Conservation (phyloP, 2,329 filamentous ascomycete species). For the Cladosporium sp. region DNA sequence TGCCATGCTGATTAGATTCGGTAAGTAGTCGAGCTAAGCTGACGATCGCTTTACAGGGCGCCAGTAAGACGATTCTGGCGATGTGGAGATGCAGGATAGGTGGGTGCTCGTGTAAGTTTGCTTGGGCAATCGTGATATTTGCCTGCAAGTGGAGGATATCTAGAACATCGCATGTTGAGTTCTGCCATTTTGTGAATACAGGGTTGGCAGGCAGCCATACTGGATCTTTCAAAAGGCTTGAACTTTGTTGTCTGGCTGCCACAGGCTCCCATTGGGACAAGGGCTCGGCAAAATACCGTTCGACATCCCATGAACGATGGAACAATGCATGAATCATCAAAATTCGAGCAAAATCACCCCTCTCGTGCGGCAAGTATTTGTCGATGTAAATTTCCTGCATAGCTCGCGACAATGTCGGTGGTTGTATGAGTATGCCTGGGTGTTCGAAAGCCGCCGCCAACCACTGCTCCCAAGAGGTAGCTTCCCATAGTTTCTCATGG, state of each 20-base stretch:
- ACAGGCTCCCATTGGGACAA: slow-evolving; percentile 37
- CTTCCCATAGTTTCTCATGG: slow-evolving; percentile 25
- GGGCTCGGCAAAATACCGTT: slow-evolving; percentile 41
- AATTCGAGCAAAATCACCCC: slow-evolving; percentile 47
- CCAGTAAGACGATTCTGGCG: slow-evolving; percentile 50
- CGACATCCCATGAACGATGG: slow-evolving; percentile 47
- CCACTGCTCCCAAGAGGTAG: not conserved
- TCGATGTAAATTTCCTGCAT: slow-evolving; percentile 47
- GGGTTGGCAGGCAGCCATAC: slow-evolving; percentile 47
- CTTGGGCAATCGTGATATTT: slow-evolving; percentile 48
- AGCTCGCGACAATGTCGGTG: slow-evolving; percentile 33
- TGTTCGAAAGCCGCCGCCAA: not conserved
- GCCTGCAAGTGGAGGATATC: slow-evolving; percentile 58
- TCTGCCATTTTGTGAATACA: slow-evolving; percentile 47
- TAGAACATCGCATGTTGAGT: slow-evolving; percentile 46
- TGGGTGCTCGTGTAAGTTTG: slow-evolving; percentile 50
- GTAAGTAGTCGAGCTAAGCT: not conserved
- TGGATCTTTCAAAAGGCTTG: slow-evolving; percentile 13
- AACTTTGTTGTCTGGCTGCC: slow-evolving; percentile 18
- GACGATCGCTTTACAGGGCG: slow-evolving; percentile 36
- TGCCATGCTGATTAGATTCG: no score
- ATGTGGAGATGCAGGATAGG: slow-evolving; percentile 55
- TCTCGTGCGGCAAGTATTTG: slow-evolving; percentile 42
- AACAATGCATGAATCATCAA: slow-evolving; percentile 51
- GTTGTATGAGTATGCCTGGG: not conserved